These are phyloP conservation scores for Pneumocystis jirovecii DNA, from an alignment of 1,139 yeast genomes.

Conservation along the genomic window DNA sequence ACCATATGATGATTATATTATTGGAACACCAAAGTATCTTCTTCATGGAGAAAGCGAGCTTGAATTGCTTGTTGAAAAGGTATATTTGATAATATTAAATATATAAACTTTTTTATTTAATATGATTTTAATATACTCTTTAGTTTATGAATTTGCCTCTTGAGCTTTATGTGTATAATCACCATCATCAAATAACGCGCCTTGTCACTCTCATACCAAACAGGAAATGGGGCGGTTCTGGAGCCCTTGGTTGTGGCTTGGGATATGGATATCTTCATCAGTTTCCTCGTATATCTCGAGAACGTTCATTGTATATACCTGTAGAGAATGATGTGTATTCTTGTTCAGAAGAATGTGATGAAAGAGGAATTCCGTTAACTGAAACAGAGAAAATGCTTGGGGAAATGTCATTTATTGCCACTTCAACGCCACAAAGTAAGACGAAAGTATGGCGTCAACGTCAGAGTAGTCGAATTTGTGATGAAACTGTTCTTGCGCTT, in stretches of 20 bases:
- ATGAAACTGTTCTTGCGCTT: not conserved
- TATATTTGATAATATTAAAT: not conserved
- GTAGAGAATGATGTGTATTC: not conserved
- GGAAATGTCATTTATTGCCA: not conserved
- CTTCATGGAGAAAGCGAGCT: conserved; percentile 49
- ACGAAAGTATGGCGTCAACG: not conserved
- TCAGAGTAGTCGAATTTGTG: not conserved
- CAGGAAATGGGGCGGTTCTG: conserved; percentile 48
- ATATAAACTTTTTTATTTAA: not conserved
- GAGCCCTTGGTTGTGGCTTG: conserved; percentile 83
- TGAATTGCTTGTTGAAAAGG: conserved; percentile 9
- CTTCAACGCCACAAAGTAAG: not conserved
- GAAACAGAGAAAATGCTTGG: not conserved
- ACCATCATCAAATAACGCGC: conserved; percentile 67
- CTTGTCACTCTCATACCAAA: conserved; percentile 70
- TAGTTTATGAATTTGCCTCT: conserved; percentile 17
- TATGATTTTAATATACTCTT: conserved; percentile 9
- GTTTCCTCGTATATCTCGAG: not conserved
- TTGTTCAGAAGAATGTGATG: not conserved
- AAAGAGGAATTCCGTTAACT: not conserved
- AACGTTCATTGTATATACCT: not conserved
- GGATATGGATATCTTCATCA: conserved; percentile 54
- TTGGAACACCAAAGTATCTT: conserved; percentile 78
- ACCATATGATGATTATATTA: conserved; percentile 75
- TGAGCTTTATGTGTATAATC: conserved; percentile 68